Percentiles rank a stretch among this genome's conserved stretches.
phyloP scores from a whole-genome alignment of 1,139 yeast genomes.

The Hyphopichia burtonii region DNA sequence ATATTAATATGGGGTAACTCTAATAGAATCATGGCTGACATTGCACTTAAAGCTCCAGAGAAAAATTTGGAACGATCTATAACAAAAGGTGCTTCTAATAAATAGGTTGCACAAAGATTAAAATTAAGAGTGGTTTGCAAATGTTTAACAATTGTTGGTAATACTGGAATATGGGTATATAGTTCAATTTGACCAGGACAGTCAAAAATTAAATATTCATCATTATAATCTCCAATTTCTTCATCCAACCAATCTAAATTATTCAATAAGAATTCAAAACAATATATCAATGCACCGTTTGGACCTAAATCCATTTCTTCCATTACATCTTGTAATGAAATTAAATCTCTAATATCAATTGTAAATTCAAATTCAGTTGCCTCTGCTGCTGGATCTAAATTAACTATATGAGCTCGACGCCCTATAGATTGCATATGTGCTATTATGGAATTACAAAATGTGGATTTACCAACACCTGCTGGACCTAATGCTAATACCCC shows the following conservation, averaged over 20 bases:
- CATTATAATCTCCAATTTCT: slow-evolving; percentile 89
- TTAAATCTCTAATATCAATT: slow-evolving; percentile 86
- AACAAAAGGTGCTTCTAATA: slow-evolving; percentile 91
- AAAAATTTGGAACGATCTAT: slow-evolving; percentile 88
- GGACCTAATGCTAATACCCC: slow-evolving; percentile 97
- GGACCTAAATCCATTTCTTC: slow-evolving; percentile 94
- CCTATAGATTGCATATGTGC: slow-evolving; percentile 89
- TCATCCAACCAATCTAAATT: slow-evolving; percentile 97
- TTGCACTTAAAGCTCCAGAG: slow-evolving; percentile 93
- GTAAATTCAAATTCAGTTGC: slow-evolving; percentile 89
- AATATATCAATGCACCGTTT: slow-evolving; percentile 89
- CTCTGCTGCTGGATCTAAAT: slow-evolving; percentile 97
- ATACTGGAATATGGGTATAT: slow-evolving; percentile 90
- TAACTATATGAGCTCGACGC: slow-evolving; percentile 90
- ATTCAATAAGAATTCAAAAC: slow-evolving; percentile 84
- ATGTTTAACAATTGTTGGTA: slow-evolving; percentile 86
- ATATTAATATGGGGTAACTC: slow-evolving; percentile 95
- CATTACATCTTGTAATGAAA: slow-evolving; percentile 94
- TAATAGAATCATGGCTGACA: slow-evolving; percentile 95
- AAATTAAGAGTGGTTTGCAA: slow-evolving; percentile 76
- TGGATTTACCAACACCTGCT: slow-evolving; percentile 94
- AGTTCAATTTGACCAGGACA: slow-evolving; percentile 98
- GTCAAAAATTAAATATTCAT: slow-evolving; percentile 90
- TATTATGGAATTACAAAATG: slow-evolving; percentile 86
- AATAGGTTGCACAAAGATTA: slow-evolving; percentile 86